These are phyloP conservation scores for Ogataea neopini DNA, from an alignment of 805 yeast genomes.

Conservation along the genomic window DNA sequence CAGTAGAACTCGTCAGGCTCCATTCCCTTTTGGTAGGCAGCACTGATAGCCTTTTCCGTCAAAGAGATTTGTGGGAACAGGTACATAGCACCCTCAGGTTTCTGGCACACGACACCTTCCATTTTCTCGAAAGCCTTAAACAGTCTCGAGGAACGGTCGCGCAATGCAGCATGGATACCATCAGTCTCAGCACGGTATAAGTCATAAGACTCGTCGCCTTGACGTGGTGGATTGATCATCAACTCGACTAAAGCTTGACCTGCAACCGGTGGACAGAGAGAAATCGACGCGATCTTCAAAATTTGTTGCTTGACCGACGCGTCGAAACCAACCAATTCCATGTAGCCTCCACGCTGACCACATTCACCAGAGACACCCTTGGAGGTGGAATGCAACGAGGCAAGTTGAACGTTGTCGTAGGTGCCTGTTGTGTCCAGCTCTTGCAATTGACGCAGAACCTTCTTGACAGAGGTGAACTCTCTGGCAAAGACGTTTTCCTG, in stretches of 20 bases:
- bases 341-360: constrained; percentile 99
- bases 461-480: constrained; percentile 80
- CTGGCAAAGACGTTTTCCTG: constrained; percentile 89
- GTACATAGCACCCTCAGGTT: constrained; percentile 98
- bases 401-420: constrained; percentile 78
- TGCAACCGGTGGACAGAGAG: constrained; percentile 90
- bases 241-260: constrained; percentile 93
- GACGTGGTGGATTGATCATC: constrained; percentile 88
- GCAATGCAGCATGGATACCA: constrained; percentile 61
- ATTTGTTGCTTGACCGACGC: constrained; percentile 68
- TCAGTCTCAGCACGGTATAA: constrained; percentile 62
- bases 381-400: constrained; percentile 95
- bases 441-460: constrained; percentile 68
- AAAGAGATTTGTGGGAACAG: constrained; percentile 79
- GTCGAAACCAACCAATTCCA: constrained; percentile 86
- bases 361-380: constrained; percentile 98
- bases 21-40: constrained; percentile 56
- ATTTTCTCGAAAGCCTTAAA: constrained; percentile 70
- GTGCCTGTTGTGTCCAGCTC: constrained; percentile 47
- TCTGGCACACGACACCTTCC: constrained; percentile 83
- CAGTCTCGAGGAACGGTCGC: constrained; percentile 61
- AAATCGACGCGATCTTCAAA: constrained; percentile 84
- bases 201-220: constrained; percentile 75
- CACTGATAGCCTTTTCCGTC: constrained; percentile 59
- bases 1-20: constrained; percentile 90